Evolutionary conservation across 306 rosid genomes (phyloP).

Genomic region (Cicer judaicum): DNA sequence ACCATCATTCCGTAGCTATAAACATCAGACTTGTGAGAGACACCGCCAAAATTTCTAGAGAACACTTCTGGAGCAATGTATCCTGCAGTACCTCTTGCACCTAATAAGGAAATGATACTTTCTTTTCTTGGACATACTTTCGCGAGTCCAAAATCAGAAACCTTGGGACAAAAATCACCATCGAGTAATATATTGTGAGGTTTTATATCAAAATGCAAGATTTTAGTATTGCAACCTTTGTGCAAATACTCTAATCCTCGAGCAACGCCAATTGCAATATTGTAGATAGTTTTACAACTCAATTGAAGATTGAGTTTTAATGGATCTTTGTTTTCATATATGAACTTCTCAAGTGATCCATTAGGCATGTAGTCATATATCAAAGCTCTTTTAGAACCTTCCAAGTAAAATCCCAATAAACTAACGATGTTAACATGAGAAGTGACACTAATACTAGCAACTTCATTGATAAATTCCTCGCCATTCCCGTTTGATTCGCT

Average conservation of each 20-base stretch:
- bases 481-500: slow-evolving; percentile 36
- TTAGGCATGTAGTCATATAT: slow-evolving; percentile 56
- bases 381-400: slow-evolving; percentile 39
- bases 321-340: slow-evolving; percentile 31
- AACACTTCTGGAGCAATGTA: slow-evolving; percentile 52
- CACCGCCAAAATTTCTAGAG: slow-evolving; percentile 45
- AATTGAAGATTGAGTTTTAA: neutral
- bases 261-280: slow-evolving; percentile 54
- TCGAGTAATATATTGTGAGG: slow-evolving; percentile 55
- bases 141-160: slow-evolving; percentile 59
- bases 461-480: slow-evolving; percentile 47
- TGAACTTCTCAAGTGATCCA: slow-evolving; percentile 58
- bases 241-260: slow-evolving; percentile 56
- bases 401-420: slow-evolving; percentile 20
- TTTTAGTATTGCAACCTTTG: slow-evolving; percentile 50
- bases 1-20: slow-evolving; percentile 50
- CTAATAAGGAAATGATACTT: slow-evolving; percentile 43
- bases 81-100: slow-evolving; percentile 50
- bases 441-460: slow-evolving; percentile 43
- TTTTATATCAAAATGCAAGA: slow-evolving; percentile 57
- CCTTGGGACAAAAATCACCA: slow-evolving; percentile 47
- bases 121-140: slow-evolving; percentile 47
- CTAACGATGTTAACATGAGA: slow-evolving; percentile 47
- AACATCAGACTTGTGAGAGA: slow-evolving; percentile 53
- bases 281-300: slow-evolving; percentile 42